These are phyloP conservation scores for Ustilago sp. DNA, from an alignment of 1,284 basidiomycete genomes.

Conservation along the genomic window DNA sequence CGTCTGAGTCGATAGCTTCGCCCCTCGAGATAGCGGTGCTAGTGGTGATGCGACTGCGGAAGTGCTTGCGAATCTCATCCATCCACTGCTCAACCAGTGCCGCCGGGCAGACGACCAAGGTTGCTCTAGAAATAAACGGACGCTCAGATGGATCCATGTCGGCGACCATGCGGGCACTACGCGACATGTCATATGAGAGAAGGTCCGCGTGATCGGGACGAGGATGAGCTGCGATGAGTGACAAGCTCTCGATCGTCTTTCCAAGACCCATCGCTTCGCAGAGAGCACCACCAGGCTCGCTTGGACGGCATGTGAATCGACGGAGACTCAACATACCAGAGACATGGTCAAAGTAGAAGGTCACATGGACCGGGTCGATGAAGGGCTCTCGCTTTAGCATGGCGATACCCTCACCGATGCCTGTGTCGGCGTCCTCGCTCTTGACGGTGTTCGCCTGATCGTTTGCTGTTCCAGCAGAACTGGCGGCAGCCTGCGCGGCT, in stretches of 20 bases:
- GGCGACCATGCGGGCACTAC: slow-evolving; percentile 45
- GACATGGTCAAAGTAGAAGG: slow-evolving; percentile 49
- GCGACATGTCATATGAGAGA: slow-evolving; percentile 39
- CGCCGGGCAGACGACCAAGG: slow-evolving; percentile 52
- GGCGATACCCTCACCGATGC: neutral
- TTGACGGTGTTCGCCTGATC: neutral
- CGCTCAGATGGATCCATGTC: slow-evolving; percentile 21
- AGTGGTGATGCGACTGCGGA: slow-evolving; percentile 30
- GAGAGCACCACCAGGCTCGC: slow-evolving; percentile 55
- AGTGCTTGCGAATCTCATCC: slow-evolving; percentile 54
- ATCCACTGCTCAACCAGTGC: slow-evolving; percentile 56
- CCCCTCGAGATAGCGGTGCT: neutral
- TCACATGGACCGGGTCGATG: slow-evolving; percentile 31
- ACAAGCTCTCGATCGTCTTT: slow-evolving; percentile 51
- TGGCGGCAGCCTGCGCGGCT: slow-evolving; percentile 7
- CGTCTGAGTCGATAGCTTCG: neutral
- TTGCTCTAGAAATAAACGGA: slow-evolving; percentile 47
- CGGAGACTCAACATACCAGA: slow-evolving; percentile 46
- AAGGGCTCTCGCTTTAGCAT: slow-evolving; percentile 38
- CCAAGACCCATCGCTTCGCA: slow-evolving; percentile 59
- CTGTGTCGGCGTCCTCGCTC: neutral
- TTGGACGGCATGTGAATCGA: slow-evolving; percentile 37
- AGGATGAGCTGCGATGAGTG: slow-evolving; percentile 49
- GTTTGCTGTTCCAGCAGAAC: neutral
- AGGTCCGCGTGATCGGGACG: slow-evolving; percentile 30